Conservation (phyloP, 805 yeast species). For the Metschnikowia reukaufii region DNA sequence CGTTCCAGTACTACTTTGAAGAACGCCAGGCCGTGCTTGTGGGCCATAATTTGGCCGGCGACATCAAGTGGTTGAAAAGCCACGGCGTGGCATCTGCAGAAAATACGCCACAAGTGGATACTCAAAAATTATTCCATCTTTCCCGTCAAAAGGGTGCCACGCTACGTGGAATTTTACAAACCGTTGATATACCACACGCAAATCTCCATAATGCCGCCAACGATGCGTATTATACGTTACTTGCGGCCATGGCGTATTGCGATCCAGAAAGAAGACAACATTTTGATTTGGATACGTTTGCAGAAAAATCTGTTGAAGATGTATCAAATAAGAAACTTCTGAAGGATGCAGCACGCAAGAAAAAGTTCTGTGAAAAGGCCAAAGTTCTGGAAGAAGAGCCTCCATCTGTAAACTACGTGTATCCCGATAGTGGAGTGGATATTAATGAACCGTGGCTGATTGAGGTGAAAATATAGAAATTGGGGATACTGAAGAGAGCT, state of each 20-base stretch:
- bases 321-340: neutral
- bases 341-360: conserved; percentile 2
- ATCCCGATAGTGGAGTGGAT: neutral
- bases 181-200: conserved; percentile 24
- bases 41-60: conserved; percentile 20
- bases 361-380: conserved; percentile 5
- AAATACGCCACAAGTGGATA: conserved; percentile 21
- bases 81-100: conserved; percentile 13
- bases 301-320: neutral
- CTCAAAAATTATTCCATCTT: conserved; percentile 19
- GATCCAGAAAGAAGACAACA: conserved; percentile 24
- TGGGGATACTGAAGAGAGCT: no score
- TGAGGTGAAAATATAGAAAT: neutral
- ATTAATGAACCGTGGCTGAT: neutral
- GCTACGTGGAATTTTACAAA: conserved; percentile 23
- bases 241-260: conserved; percentile 26
- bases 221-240: conserved; percentile 30
- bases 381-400: conserved; percentile 3
- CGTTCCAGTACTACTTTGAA: conserved; percentile 20
- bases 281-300: conserved; percentile 17
- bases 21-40: conserved; percentile 22
- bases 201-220: conserved; percentile 30
- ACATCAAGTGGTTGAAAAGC: conserved; percentile 17
- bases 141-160: conserved; percentile 21
- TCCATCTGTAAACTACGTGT: conserved; percentile 2